phyloP scores from a whole-genome alignment of 1,139 yeast genomes.

The Nakaseomyces kungkrabaensis region DNA sequence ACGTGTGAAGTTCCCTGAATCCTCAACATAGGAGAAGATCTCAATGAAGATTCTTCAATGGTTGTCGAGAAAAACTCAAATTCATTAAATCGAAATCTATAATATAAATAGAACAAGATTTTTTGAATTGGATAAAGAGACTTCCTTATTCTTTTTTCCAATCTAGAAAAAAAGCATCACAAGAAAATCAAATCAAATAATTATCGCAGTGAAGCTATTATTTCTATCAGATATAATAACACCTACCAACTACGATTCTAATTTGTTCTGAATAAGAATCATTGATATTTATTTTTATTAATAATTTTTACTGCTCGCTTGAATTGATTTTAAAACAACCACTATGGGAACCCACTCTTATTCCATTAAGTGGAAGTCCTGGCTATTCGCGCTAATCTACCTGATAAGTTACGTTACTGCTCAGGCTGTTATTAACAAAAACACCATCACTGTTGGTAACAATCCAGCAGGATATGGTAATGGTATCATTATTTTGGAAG shows the following conservation, averaged over 20 bases:
- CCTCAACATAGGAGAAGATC: no score
- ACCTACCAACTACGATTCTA: background rate
- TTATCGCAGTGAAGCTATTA: background rate
- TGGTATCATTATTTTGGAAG: background rate
- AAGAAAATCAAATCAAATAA: background rate
- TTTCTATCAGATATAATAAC: background rate
- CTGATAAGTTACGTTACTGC: background rate
- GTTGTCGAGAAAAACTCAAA: no score
- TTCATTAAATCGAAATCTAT: no score
- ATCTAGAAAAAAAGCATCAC: background rate
- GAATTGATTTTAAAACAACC: background rate
- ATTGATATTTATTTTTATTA: background rate
- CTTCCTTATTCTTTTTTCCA: no score
- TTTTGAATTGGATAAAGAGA: no score
- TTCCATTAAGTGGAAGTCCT: slow-evolving; percentile 1
- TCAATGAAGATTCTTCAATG: no score
- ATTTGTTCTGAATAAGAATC: no score
- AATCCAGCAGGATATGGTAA: slow-evolving; percentile 1
- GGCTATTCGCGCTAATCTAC: background rate
- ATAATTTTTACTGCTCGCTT: background rate
- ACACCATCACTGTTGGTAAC: background rate
- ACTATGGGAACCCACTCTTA: background rate
- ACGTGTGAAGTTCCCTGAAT: no score
- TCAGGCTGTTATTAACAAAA: background rate
- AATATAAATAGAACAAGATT: no score